A percentile compares a stretch with the other conserved stretches of the same genome.
These are phyloP conservation scores for Phytopythium mirpurense DNA, from an alignment of 352 stramenopile species.

Conservation along the genomic window DNA sequence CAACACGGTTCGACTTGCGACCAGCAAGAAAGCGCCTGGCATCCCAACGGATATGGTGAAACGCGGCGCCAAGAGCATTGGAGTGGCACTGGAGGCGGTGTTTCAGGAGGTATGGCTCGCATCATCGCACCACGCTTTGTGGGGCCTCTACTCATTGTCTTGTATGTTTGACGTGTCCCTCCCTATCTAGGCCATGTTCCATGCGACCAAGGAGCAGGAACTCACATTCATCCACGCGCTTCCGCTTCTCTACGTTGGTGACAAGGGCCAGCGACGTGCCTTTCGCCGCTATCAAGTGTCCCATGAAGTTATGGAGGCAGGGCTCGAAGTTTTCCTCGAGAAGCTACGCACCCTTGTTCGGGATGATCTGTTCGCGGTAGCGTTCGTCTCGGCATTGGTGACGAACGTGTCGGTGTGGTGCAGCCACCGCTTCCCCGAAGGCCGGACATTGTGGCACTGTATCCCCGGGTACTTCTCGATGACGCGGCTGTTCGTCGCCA, in stretches of 20 bases:
- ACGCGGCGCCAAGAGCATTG: slow-evolving; percentile 21
- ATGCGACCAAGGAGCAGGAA: slow-evolving; percentile 38
- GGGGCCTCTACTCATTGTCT: not conserved
- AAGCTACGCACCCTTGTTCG: slow-evolving; percentile 42
- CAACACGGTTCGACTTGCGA: slow-evolving; percentile 29
- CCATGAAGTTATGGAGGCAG: slow-evolving; percentile 43
- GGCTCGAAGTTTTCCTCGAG: slow-evolving; percentile 48
- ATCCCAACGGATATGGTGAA: slow-evolving; percentile 40
- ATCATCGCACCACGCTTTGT: too few relatives aligned
- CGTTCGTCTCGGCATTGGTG: slow-evolving; percentile 67
- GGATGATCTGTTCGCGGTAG: slow-evolving; percentile 58
- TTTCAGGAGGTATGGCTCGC: slow-evolving; percentile 24
- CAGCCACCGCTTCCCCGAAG: slow-evolving; percentile 29
- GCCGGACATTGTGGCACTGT: slow-evolving; percentile 64
- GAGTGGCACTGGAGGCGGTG: slow-evolving; percentile 31
- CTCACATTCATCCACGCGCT: slow-evolving; percentile 48
- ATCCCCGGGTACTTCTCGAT: slow-evolving; percentile 74
- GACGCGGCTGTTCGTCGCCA: slow-evolving; percentile 52
- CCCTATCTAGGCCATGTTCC: slow-evolving; percentile 21
- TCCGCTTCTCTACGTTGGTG: slow-evolving; percentile 46
- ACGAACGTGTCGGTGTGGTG: slow-evolving; percentile 63
- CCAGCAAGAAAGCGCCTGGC: slow-evolving; percentile 10
- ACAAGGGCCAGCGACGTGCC: slow-evolving; percentile 35
- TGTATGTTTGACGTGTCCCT: not conserved
- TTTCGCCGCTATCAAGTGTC: slow-evolving; percentile 31